phyloP scores from a whole-genome alignment of 2,329 filamentous ascomycete genomes.

The Thermomyces lanuginosus region DNA sequence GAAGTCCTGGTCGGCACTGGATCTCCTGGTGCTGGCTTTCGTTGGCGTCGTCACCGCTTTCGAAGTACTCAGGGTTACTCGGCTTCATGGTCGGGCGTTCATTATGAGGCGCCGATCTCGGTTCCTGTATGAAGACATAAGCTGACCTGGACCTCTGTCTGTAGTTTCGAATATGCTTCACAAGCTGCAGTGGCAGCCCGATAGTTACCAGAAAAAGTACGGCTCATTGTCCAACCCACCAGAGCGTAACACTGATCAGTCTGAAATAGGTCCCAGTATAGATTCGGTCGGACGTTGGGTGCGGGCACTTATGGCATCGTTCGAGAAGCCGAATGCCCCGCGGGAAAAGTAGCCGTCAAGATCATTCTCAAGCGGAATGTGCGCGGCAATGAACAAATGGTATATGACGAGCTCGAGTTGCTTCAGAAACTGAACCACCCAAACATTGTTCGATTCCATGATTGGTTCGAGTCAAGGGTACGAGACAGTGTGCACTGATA shows the following conservation, averaged over 20 bases:
- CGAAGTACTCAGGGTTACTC: conserved; percentile 3
- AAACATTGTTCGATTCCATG: conserved; percentile 91
- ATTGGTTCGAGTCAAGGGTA: conserved; percentile 98
- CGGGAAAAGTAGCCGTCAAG: conserved; percentile 86
- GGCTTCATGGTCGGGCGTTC: conserved; percentile 5
- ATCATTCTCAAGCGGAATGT: conserved; percentile 99
- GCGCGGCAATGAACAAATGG: conserved; percentile 95
- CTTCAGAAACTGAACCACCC: conserved; percentile 80
- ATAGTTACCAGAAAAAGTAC: conserved; percentile 97
- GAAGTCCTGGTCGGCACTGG: conserved; percentile 1
- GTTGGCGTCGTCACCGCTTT: conserved; percentile 3
- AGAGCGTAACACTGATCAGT: conserved; percentile 3
- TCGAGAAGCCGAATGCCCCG: conserved; percentile 72
- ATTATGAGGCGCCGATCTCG: neutral
- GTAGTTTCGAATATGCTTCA: conserved; percentile 84
- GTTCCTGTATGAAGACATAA: neutral
- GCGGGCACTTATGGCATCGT: conserved; percentile 98
- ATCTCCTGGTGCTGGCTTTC: conserved; percentile 4
- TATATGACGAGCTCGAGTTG: conserved; percentile 92
- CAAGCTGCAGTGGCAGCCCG: conserved; percentile 88
- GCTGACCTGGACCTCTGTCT: conserved; percentile 3
- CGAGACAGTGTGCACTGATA: neutral
- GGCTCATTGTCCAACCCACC: conserved; percentile 10
- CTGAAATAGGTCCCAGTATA: conserved; percentile 57
- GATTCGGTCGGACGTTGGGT: conserved; percentile 81